A percentile compares a stretch with the other conserved stretches of the same genome.
Evolutionary conservation across 2,329 filamentous ascomycete species (phyloP).

Genomic region (Ceratocystis eucalypticola): DNA sequence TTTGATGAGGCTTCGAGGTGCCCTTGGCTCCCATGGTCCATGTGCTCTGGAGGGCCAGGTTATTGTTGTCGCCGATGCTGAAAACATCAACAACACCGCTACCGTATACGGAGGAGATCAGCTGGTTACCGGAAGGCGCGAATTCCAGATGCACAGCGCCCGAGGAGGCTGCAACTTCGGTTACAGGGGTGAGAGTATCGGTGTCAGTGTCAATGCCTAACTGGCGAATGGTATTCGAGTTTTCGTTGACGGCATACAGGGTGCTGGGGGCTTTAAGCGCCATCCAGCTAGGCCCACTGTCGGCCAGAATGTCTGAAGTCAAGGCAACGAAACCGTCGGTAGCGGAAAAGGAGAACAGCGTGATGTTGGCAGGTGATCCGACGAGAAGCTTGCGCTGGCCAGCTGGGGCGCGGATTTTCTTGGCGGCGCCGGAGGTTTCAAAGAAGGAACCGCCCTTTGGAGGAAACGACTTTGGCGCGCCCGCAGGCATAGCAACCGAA

Average conservation of each 20-base stretch:
- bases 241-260: slow-evolving; percentile 38
- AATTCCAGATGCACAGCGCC: slow-evolving; percentile 26
- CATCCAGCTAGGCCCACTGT: slow-evolving; percentile 34
- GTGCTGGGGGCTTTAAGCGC: slow-evolving; percentile 29
- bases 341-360: slow-evolving; percentile 28
- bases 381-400: slow-evolving; percentile 28
- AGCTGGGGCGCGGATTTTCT: background rate
- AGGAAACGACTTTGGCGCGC: background rate
- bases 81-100: slow-evolving; percentile 25
- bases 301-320: slow-evolving; percentile 25
- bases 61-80: slow-evolving; percentile 25
- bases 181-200: slow-evolving; percentile 25
- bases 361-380: slow-evolving; percentile 29
- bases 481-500: background rate
- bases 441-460: slow-evolving; percentile 1
- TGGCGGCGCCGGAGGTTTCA: background rate
- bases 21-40: slow-evolving; percentile 26
- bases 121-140: background rate
- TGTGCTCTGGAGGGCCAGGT: slow-evolving; percentile 6
- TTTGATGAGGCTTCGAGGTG: slow-evolving; percentile 34
- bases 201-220: slow-evolving; percentile 28
- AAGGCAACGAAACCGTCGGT: slow-evolving; percentile 28
- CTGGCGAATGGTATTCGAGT: slow-evolving; percentile 28
- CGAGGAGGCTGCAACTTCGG: slow-evolving; percentile 26
- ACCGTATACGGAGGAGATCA: slow-evolving; percentile 15